Conservation (phyloP, 2,329 filamentous ascomycete species). For the Immersiporthe knoxdaviesiana region DNA sequence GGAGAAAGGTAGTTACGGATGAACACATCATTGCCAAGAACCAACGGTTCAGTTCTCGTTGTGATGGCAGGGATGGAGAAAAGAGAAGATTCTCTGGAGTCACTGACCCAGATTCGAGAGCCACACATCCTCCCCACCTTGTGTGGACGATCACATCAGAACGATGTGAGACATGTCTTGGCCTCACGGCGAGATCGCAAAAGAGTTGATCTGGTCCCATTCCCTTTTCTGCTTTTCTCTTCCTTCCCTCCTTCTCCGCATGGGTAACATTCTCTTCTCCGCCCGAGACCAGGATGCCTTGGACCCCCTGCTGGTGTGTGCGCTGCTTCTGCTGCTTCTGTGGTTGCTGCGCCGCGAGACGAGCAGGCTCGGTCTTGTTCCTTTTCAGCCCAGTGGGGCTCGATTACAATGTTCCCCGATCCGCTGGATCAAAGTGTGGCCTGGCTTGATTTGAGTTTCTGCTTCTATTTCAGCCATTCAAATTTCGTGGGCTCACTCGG, state of each 20-base stretch:
- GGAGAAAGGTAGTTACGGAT: neutral
- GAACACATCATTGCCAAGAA: neutral
- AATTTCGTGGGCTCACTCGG: neutral
- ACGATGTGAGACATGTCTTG: neutral
- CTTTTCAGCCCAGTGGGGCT: conserved; percentile 7
- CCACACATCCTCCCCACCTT: neutral
- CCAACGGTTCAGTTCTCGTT: neutral
- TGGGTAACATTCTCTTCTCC: neutral
- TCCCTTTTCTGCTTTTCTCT: neutral
- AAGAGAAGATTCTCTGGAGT: neutral
- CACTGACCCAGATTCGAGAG: neutral
- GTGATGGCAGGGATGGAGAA: neutral
- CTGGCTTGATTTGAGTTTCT: neutral
- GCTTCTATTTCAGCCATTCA: neutral
- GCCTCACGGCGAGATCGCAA: neutral
- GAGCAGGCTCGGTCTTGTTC: neutral
- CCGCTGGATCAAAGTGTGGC: neutral
- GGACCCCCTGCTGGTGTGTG: neutral
- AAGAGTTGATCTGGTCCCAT: neutral
- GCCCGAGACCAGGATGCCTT: neutral
- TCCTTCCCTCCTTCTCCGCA: neutral
- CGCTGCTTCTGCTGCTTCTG: too few relatives aligned
- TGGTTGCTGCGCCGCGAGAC: neutral
- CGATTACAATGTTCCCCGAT: neutral
- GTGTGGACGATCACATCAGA: neutral